Base-by-base conservation (phyloP, 768 basidiomycete species). In the Lactifluus rugatus region DNA sequence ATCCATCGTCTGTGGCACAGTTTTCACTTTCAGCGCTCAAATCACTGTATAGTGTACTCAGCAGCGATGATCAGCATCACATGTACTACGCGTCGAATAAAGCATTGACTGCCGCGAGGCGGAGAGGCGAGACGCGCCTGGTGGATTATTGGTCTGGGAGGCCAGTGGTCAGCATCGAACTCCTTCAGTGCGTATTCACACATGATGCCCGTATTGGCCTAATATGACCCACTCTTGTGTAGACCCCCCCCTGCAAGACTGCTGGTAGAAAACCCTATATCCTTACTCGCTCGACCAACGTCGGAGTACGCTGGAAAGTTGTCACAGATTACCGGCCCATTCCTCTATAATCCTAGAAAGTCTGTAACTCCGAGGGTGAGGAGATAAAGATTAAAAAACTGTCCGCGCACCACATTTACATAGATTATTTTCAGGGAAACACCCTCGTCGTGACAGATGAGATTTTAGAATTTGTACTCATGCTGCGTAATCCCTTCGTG, bases 261-360 rank as follows among this genome's bases (percentile, higher is more conserved):
- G 31, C 85, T 91, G 1, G 71, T 83, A 25, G 87, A 93, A 71
- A 90, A 89, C 64, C 81, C 84, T 1, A 66, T 78, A 2, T 83
- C 83, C 0, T 69, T 79, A 7, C 69, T 89, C 26, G 72, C 75
- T 17, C 67, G 76, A 49, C 72, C 70, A 48, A 54, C 65, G 42
- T 73, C 73, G 11, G 72, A 73, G 25, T 67, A 74, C 3, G 56
- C 48, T 3, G 32, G 62, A 3, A 72, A 71, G 26, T 77, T 83
- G 2, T 74, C 85, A 48, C 70, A 83, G 3, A 73, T 75, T 31
- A 80, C 78, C 21, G 88, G 93, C 68, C 86, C 89, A 1, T 97
- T 97, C 72, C 73, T 98, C 57, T 96, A 96, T 69, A 93, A 97
- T 69, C 95, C 95, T 2, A 76, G 94, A 57, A 83, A 80, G 66